phyloP scores from a whole-genome alignment of 2,329 filamentous ascomycete genomes.

The Epicoccum sorghinum region DNA sequence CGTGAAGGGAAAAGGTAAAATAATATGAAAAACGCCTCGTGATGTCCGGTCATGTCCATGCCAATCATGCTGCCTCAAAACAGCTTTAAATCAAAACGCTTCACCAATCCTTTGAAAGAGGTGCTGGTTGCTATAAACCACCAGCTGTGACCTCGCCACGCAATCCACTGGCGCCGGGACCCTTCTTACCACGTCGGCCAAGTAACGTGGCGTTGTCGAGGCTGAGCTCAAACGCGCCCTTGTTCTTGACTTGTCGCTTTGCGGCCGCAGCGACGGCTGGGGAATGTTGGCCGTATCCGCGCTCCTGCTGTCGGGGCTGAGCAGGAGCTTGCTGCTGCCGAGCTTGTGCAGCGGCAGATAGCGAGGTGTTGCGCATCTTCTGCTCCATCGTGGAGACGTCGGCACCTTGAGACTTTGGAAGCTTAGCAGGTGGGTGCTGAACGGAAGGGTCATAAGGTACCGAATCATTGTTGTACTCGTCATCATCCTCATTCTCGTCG shows the following conservation, averaged over 20 bases:
- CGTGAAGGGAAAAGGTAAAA: constrained; percentile 4
- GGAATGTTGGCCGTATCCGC: constrained; percentile 89
- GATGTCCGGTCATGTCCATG: constrained; percentile 20
- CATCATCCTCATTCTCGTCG: constrained; percentile 68
- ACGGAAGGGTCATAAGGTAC: constrained; percentile 58
- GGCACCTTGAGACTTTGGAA: constrained; percentile 68
- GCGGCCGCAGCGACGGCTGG: constrained; percentile 83
- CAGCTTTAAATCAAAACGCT: constrained; percentile 14
- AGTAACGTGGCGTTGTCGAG: constrained; percentile 89
- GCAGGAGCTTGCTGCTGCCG: constrained; percentile 57
- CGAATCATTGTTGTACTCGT: constrained; percentile 70
- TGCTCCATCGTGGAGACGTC: constrained; percentile 80
- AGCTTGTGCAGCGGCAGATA: constrained; percentile 70
- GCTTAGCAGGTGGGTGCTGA: constrained; percentile 63
- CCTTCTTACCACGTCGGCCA: constrained; percentile 68
- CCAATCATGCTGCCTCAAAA: constrained; percentile 11
- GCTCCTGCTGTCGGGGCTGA: constrained; percentile 53
- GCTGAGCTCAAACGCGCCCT: constrained; percentile 88
- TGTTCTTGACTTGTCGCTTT: constrained; percentile 77
- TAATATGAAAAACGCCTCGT: constrained; percentile 31
- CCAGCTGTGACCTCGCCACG: constrained; percentile 50
- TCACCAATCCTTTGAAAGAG: constrained; percentile 40
- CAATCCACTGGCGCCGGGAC: constrained; percentile 51
- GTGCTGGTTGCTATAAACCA: constrained; percentile 41
- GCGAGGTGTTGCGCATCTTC: constrained; percentile 82